These are phyloP conservation scores for Arthroderma sp. DNA, from an alignment of 2,329 filamentous ascomycete species.

Conservation along the genomic window DNA sequence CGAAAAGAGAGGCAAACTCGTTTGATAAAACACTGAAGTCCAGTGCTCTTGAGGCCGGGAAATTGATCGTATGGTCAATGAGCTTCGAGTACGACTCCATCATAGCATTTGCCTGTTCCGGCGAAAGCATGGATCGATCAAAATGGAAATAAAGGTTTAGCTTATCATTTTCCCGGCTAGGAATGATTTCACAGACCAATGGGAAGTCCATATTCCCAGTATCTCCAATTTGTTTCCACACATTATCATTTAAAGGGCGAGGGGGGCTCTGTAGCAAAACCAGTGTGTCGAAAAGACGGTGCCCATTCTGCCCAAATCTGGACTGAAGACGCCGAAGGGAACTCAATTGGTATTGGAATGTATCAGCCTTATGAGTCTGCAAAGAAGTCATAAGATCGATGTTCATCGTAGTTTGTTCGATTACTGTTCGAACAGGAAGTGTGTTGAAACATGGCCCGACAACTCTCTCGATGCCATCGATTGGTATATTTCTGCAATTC, in stretches of 20 bases:
- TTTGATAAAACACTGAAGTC: slow-evolving; percentile 15
- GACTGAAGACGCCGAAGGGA: slow-evolving; percentile 59
- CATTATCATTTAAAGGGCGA: slow-evolving; percentile 28
- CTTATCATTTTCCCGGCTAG: slow-evolving; percentile 38
- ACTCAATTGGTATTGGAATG: slow-evolving; percentile 59
- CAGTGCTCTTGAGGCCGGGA: slow-evolving; percentile 18
- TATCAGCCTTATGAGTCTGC: slow-evolving; percentile 48
- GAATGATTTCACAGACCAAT: slow-evolving; percentile 61
- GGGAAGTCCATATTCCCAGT: slow-evolving; percentile 50
- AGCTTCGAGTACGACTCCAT: slow-evolving; percentile 19
- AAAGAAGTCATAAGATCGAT: slow-evolving; percentile 46
- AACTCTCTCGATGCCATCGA: slow-evolving; percentile 55
- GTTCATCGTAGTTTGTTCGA: slow-evolving; percentile 38
- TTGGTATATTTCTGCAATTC: slow-evolving; percentile 56
- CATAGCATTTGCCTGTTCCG: slow-evolving; percentile 14
- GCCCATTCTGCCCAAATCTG: slow-evolving; percentile 31
- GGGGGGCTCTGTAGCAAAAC: slow-evolving; percentile 60
- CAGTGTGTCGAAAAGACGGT: slow-evolving; percentile 62
- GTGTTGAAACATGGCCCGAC: slow-evolving; percentile 93
- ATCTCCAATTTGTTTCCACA: slow-evolving; percentile 41
- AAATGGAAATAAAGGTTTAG: slow-evolving; percentile 52
- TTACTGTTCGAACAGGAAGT: slow-evolving; percentile 52
- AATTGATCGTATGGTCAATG: slow-evolving; percentile 22
- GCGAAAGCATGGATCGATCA: slow-evolving; percentile 24
- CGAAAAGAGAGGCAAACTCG: slow-evolving; percentile 17